These are phyloP conservation scores for Pseudophaeomoniella oleicola DNA, from an alignment of 2,329 filamentous ascomycete species.

Conservation along the genomic window DNA sequence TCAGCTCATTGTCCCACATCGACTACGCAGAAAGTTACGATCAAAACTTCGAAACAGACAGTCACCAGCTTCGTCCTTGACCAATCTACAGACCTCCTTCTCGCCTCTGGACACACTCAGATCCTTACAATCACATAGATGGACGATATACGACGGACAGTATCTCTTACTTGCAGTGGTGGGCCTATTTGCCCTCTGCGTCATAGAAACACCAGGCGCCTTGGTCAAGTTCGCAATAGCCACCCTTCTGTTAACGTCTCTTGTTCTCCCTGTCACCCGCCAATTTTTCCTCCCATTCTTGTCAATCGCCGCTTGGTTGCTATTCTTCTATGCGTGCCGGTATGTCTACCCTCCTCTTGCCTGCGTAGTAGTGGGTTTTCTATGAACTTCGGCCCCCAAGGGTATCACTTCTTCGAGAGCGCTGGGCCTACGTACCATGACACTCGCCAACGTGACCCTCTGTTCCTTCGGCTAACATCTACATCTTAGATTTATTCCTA, in stretches of 20 bases:
- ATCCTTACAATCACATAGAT: conserved; percentile 61
- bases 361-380: background rate
- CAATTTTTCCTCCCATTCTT: conserved; percentile 86
- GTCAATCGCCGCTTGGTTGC: conserved; percentile 70
- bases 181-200: conserved; percentile 66
- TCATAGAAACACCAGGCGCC: conserved; percentile 66
- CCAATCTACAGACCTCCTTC: conserved; percentile 66
- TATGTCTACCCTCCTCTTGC: conserved; percentile 36
- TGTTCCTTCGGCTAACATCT: too few species aligned
- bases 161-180: conserved; percentile 62
- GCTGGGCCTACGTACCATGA: background rate
- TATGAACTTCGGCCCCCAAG: conserved; percentile 1
- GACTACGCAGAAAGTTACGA: conserved; percentile 51
- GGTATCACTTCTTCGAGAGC: too few species aligned
- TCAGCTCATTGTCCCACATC: conserved; percentile 42
- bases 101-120: conserved; percentile 65
- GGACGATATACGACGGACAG: conserved; percentile 72
- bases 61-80: conserved; percentile 57
- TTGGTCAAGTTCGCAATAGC: conserved; percentile 62
- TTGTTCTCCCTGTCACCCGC: conserved; percentile 69
- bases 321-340: conserved; percentile 90
- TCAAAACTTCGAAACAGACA: conserved; percentile 54
- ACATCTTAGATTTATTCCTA: conserved; percentile 73
- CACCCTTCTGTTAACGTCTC: conserved; percentile 49
- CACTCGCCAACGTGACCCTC: too few species aligned